Conservation (phyloP, 2,329 filamentous ascomycete species). For the Shiraia bambusicola region DNA sequence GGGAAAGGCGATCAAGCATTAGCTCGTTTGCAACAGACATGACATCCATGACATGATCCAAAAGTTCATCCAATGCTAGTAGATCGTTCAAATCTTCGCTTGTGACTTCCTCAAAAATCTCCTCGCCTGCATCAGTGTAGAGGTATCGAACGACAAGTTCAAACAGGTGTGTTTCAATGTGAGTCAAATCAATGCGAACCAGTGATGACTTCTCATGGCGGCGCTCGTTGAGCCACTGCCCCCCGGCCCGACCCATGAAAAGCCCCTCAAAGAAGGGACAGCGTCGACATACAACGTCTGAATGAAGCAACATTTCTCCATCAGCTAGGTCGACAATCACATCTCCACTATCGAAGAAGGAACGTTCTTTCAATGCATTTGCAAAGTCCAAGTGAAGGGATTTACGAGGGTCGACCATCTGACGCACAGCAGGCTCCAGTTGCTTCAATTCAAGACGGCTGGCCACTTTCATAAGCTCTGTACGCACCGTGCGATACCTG, state of each 20-base stretch:
- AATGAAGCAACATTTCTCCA: constrained; percentile 71
- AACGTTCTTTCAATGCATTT: constrained; percentile 65
- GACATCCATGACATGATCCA: constrained; percentile 87
- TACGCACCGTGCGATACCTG: constrained; percentile 76
- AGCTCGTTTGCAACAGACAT: constrained; percentile 89
- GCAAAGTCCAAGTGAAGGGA: constrained; percentile 71
- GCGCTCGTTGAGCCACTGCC: constrained; percentile 77
- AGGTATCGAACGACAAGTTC: constrained; percentile 75
- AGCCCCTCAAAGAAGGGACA: constrained; percentile 92
- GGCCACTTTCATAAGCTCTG: constrained; percentile 85
- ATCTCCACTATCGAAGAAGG: constrained; percentile 79
- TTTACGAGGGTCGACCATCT: constrained; percentile 67
- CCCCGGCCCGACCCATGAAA: constrained; percentile 83
- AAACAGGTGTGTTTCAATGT: constrained; percentile 74
- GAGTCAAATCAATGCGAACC: constrained; percentile 76
- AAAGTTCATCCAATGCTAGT: constrained; percentile 70
- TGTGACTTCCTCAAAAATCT: constrained; percentile 78
- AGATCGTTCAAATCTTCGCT: constrained; percentile 55
- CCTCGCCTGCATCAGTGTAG: constrained; percentile 78
- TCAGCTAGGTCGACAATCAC: constrained; percentile 75
- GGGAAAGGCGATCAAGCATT: constrained; percentile 88
- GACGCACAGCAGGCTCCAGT: constrained; percentile 74
- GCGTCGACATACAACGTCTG: constrained; percentile 73
- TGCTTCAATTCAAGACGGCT: constrained; percentile 67
- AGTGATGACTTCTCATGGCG: constrained; percentile 54